Evolutionary conservation across 2,329 filamentous ascomycete genomes (phyloP).

Genomic region (Domatiomyces globalis): DNA sequence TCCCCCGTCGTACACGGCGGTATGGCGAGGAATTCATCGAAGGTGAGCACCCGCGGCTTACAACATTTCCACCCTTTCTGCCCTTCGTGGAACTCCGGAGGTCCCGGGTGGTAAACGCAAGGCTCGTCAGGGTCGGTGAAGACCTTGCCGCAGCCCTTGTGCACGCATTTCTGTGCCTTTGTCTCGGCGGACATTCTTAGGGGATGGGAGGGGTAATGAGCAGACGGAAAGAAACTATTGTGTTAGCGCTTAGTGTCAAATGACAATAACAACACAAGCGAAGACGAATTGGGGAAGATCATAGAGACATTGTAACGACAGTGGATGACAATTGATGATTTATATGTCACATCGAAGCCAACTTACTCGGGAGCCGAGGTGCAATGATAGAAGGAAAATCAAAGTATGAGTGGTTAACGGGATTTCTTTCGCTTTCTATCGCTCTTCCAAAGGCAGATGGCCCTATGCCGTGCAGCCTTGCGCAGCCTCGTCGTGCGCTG

Average conservation of each 20-base stretch:
- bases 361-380: too few relatives aligned
- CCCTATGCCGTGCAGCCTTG: too few relatives aligned
- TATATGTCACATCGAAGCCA: too few relatives aligned
- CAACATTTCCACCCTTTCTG: conserved; percentile 99
- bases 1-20: conserved; percentile 83
- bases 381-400: too few relatives aligned
- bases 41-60: conserved; percentile 89
- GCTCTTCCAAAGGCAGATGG: background rate
- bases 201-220: background rate
- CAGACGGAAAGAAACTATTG: background rate
- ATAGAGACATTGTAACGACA: background rate
- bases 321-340: too few relatives aligned
- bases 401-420: background rate
- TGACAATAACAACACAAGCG: background rate
- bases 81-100: conserved; percentile 91
- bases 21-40: conserved; percentile 93
- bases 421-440: background rate
- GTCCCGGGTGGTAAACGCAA: conserved; percentile 84
- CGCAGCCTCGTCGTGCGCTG: too few relatives aligned
- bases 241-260: background rate
- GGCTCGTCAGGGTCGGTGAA: conserved; percentile 64
- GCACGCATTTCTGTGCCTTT: conserved; percentile 58
- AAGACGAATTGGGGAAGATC: background rate
- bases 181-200: background rate
- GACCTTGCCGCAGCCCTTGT: conserved; percentile 84